Conservation (phyloP, 1,284 basidiomycete species). For the Xerocomus amazonicus region DNA sequence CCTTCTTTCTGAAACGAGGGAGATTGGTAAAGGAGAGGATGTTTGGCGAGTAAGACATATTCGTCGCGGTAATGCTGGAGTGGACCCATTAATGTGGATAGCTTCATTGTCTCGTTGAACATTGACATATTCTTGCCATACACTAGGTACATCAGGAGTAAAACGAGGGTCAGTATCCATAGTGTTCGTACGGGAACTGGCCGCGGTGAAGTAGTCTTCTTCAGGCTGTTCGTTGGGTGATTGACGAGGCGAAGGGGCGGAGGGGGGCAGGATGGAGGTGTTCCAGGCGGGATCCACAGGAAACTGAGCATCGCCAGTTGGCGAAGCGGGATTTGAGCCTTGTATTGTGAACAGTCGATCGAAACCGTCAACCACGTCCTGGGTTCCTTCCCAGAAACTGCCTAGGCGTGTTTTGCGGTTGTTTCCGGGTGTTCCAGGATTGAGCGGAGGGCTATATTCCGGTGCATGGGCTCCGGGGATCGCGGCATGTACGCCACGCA, state of each 20-base stretch:
- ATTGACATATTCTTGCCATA: constrained; percentile 29
- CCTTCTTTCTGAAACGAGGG: constrained; percentile 38
- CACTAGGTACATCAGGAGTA: constrained; percentile 17
- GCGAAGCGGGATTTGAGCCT: constrained; percentile 21
- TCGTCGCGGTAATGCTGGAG: constrained; percentile 48
- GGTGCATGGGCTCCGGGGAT: constrained; percentile 60
- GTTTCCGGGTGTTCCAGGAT: constrained; percentile 45
- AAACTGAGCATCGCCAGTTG: constrained; percentile 6
- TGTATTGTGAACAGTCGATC: constrained; percentile 28
- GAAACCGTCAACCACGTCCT: constrained; percentile 41
- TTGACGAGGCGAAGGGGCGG: constrained; percentile 21
- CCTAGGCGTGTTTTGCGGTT: constrained; percentile 54
- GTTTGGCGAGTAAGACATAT: constrained; percentile 57
- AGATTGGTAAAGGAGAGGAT: constrained; percentile 53
- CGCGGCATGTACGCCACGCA: constrained; percentile 66
- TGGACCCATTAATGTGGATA: constrained; percentile 25
- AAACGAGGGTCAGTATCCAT: constrained; percentile 18
- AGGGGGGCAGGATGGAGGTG: constrained; percentile 10
- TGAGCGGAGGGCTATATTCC: constrained; percentile 29
- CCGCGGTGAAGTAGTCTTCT: constrained; percentile 34
- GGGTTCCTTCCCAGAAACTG: constrained; percentile 69
- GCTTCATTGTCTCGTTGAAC: constrained; percentile 27
- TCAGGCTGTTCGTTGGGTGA: constrained; percentile 26
- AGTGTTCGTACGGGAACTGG: constrained; percentile 25
- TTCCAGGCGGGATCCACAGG: constrained; percentile 11